Evolutionary conservation across 2,329 filamentous ascomycete species (phyloP).

Genomic region (Trichophyton schoenleinii): DNA sequence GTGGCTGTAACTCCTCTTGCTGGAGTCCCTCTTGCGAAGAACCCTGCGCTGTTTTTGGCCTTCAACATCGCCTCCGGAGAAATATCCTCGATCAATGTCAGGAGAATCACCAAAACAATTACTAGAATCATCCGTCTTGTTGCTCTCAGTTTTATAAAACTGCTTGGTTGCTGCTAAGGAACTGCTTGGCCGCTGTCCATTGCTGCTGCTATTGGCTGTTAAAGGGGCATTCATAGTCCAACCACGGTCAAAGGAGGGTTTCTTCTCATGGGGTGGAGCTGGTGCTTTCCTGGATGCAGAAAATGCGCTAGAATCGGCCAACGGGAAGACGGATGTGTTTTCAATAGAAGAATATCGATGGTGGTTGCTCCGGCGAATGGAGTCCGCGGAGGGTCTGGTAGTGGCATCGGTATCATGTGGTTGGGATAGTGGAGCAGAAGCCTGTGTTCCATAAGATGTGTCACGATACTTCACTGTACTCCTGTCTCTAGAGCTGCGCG

Average conservation of each 20-base stretch:
- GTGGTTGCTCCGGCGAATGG: slow-evolving; percentile 69
- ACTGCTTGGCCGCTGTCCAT: slow-evolving; percentile 24
- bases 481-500: slow-evolving; percentile 8
- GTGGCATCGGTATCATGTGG: slow-evolving; percentile 31
- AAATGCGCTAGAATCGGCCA: slow-evolving; percentile 10
- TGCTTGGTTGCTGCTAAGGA: slow-evolving; percentile 18
- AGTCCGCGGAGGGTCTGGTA: slow-evolving; percentile 61
- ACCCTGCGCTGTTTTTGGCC: slow-evolving; percentile 58
- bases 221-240: slow-evolving; percentile 42
- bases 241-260: slow-evolving; percentile 45
- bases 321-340: slow-evolving; percentile 37
- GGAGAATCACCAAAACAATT: slow-evolving; percentile 26
- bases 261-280: slow-evolving; percentile 39
- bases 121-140: slow-evolving; percentile 10
- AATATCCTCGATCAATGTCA: slow-evolving; percentile 79
- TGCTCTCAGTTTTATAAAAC: slow-evolving; percentile 13
- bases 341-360: slow-evolving; percentile 82
- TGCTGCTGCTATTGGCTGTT: slow-evolving; percentile 15
- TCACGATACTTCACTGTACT: slow-evolving; percentile 9
- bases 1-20: slow-evolving; percentile 36
- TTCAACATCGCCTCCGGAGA: slow-evolving; percentile 78
- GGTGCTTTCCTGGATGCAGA: slow-evolving; percentile 18
- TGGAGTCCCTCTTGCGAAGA: slow-evolving; percentile 57
- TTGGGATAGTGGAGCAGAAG: slow-evolving; percentile 32
- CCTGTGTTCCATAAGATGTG: slow-evolving; percentile 17